Base-by-base conservation (phyloP, 2,329 filamentous ascomycete genomes). In the Pseudopyricularia cyperi region DNA sequence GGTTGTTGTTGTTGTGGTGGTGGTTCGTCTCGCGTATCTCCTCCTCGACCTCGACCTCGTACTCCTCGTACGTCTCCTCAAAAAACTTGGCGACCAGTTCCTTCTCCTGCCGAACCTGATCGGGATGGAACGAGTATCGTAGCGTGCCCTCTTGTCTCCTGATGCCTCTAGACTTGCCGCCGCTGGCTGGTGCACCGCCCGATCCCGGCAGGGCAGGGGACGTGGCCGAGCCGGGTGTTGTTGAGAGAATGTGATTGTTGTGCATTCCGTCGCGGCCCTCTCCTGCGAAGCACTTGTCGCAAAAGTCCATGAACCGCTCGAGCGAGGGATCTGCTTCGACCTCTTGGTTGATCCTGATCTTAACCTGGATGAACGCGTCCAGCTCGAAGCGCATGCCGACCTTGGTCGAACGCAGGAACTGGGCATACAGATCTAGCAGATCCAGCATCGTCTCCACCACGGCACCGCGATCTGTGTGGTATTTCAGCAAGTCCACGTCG, bases 361-460 rank as follows among this genome's bases (percentile, higher is more conserved):
- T 88, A 59, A 94, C 82, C 57, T 85, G 80, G 62, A 97, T 87
- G 64, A 95, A 91, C 52, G 77, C 77, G 58, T 91, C 83, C 44
- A 91, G 74, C 47, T 84, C 79, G 66, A 88, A 85, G 48, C 78
- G 71, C 15, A 77, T 73, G 7, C 89, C 90, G 19, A 95, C 73
- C 50, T 83, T 80, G 33, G 89, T 95, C 50, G 76, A 74, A 57
- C 80, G 78, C 52, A 81, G 80, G 63, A 94, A 85, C 62, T 95
- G 87, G 0, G 89, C 93, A 66, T 96, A 97, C 3, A 97, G 77
- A 62, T 98, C 91, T 26, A 97, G 76, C 0, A 96, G 75, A 62
- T 97, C 93, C 37, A 96, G 80, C 60, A 95, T 79, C 0, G 88
- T 91, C 73, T 97, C 91, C 70, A 76, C 65, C 28, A 79, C 69